Evolutionary conservation across 345 rosid genomes (phyloP).

Genomic region (Acer negundo): DNA sequence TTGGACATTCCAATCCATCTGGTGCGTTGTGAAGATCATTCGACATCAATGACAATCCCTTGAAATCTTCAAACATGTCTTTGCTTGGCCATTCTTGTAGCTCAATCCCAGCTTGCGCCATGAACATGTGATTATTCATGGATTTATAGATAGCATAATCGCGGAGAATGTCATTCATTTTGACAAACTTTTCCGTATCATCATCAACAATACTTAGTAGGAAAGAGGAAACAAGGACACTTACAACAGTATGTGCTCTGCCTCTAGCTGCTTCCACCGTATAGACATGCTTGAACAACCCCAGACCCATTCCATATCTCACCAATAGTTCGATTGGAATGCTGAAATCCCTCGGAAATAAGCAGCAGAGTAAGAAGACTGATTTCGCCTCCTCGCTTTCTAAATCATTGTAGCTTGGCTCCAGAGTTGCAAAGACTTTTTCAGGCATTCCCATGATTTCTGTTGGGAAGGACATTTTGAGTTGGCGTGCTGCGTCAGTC

Average conservation of each 20-base stretch:
- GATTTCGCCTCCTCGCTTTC: background rate
- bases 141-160: background rate
- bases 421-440: background rate
- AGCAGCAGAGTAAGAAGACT: conserved; percentile 19
- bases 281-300: background rate
- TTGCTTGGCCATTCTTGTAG: background rate
- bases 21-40: background rate
- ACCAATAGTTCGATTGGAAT: conserved; percentile 14
- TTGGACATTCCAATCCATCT: background rate
- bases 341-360: conserved; percentile 14
- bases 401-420: background rate
- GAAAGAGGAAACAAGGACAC: background rate
- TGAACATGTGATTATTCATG: background rate
- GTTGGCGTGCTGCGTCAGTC: background rate
- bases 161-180: background rate
- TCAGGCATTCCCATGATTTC: background rate
- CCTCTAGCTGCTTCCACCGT: background rate
- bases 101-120: background rate
- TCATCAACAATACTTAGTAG: background rate
- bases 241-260: background rate
- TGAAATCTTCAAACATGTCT: background rate
- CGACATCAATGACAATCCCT: background rate
- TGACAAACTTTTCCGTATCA: background rate
- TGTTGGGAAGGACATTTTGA: background rate
- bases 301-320: conserved; percentile 4